Conservation (phyloP, 1,139 yeast species). For the Saccharomyces pastorianus region DNA sequence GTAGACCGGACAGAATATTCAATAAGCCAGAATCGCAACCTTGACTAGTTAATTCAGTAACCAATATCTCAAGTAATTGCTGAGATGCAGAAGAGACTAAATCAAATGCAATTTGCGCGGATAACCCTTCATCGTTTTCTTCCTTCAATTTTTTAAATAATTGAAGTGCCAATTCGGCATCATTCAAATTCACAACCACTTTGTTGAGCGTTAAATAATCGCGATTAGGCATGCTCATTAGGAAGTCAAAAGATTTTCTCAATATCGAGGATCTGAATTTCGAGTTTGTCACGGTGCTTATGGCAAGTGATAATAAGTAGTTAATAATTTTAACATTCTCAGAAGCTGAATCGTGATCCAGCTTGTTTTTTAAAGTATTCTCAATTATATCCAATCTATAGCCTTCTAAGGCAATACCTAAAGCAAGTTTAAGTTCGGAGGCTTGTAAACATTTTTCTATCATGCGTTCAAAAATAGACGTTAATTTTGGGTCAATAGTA, state of each 20-base stretch:
- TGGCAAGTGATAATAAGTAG: conserved; percentile 71
- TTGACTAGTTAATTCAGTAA: conserved; percentile 38
- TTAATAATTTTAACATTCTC: conserved; percentile 50
- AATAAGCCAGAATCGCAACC: conserved; percentile 46
- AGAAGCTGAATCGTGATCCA: conserved; percentile 39
- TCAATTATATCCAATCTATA: conserved; percentile 78
- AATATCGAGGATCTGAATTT: conserved; percentile 59
- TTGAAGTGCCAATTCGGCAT: conserved; percentile 56
- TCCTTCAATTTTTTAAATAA: conserved; percentile 51
- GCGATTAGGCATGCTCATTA: conserved; percentile 51
- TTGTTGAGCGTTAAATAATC: conserved; percentile 80
- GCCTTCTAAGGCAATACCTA: conserved; percentile 88
- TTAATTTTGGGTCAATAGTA: conserved; percentile 53
- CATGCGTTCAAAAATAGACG: conserved; percentile 76
- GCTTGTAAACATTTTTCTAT: conserved; percentile 64
- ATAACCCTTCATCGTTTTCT: conserved; percentile 40
- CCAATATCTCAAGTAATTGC: conserved; percentile 64
- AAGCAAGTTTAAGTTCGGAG: conserved; percentile 70
- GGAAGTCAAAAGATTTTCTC: conserved; percentile 51
- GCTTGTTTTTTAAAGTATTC: conserved; percentile 44
- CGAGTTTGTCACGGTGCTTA: conserved; percentile 56
- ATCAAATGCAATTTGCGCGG: conserved; percentile 93
- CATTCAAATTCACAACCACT: conserved; percentile 82
- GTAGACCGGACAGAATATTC: conserved; percentile 79
- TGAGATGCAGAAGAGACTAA: conserved; percentile 88